A percentile compares a stretch with the other conserved stretches of the same genome.
These are phyloP conservation scores for Mycosphaerella arachidis DNA, from an alignment of 2,329 filamentous ascomycete genomes.

Conservation along the genomic window DNA sequence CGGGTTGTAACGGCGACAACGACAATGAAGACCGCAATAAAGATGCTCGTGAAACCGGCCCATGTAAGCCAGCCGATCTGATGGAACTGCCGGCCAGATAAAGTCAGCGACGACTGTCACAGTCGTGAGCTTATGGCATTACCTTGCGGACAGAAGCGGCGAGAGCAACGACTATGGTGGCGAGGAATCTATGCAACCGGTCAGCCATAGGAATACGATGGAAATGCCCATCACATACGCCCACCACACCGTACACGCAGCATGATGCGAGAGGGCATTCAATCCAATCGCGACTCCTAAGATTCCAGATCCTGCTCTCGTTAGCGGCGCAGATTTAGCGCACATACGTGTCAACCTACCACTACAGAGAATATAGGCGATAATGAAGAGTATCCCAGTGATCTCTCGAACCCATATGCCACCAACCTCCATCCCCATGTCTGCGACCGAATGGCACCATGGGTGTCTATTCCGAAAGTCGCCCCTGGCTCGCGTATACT, in stretches of 20 bases:
- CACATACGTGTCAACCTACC: slow-evolving; percentile 27
- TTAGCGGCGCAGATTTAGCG: not conserved
- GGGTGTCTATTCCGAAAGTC: slow-evolving; percentile 50
- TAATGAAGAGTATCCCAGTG: slow-evolving; percentile 52
- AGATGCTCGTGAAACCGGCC: slow-evolving; percentile 56
- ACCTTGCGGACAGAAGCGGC: slow-evolving; percentile 50
- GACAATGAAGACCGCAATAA: slow-evolving; percentile 47
- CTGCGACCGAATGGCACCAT: slow-evolving; percentile 51
- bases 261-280: slow-evolving; percentile 57
- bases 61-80: slow-evolving; percentile 60
- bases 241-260: slow-evolving; percentile 57
- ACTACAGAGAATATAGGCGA: slow-evolving; percentile 54
- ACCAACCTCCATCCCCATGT: slow-evolving; percentile 57
- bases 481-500: slow-evolving; percentile 15
- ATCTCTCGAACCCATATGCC: slow-evolving; percentile 51
- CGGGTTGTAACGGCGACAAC: slow-evolving; percentile 50
- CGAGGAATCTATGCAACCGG: slow-evolving; percentile 38
- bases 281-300: slow-evolving; percentile 56
- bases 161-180: slow-evolving; percentile 47
- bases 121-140: slow-evolving; percentile 21
- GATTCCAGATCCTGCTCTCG: slow-evolving; percentile 45
- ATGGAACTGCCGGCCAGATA: slow-evolving; percentile 38
- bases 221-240: slow-evolving; percentile 24
- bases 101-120: not conserved
- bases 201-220: not conserved